A percentile compares a stretch with the other conserved stretches of the same genome.
Evolutionary conservation across 2,329 filamentous ascomycete genomes (phyloP).

Genomic region (Cadophora sp.): DNA sequence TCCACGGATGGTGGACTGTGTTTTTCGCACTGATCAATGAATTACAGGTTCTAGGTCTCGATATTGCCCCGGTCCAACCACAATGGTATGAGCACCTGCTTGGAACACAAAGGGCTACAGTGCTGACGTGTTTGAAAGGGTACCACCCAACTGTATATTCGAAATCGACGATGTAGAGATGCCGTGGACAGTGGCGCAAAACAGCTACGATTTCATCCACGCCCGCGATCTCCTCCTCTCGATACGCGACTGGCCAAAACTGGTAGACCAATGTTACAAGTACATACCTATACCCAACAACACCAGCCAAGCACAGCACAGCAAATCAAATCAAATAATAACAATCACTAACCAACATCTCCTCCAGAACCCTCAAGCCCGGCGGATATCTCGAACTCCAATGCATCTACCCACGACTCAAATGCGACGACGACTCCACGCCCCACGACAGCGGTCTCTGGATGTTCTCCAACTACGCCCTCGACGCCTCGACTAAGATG

Average conservation of each 20-base stretch:
- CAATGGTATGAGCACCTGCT: slow-evolving; percentile 28
- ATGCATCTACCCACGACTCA: slow-evolving; percentile 31
- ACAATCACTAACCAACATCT: too few relatives aligned
- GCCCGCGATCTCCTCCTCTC: slow-evolving; percentile 33
- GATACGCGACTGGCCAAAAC: slow-evolving; percentile 33
- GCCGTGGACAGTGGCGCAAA: slow-evolving; percentile 53
- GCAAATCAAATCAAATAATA: too few relatives aligned
- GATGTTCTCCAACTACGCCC: slow-evolving; percentile 51
- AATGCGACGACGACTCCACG: slow-evolving; percentile 37
- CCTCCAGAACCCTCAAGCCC: slow-evolving; percentile 22
- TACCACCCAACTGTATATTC: slow-evolving; percentile 58
- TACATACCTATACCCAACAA: slow-evolving; percentile 14
- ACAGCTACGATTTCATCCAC: slow-evolving; percentile 59
- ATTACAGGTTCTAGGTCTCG: slow-evolving; percentile 39
- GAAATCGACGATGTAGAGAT: slow-evolving; percentile 59
- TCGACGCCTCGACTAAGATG: slow-evolving; percentile 47
- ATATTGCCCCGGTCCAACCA: slow-evolving; percentile 46
- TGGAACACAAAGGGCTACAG: not conserved
- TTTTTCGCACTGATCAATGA: not conserved
- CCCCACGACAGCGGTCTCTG: slow-evolving; percentile 29
- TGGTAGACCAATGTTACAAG: slow-evolving; percentile 36
- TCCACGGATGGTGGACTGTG: not conserved
- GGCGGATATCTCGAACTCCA: slow-evolving; percentile 37
- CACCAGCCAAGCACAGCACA: not conserved
- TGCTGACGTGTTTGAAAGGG: slow-evolving; percentile 36